Base-by-base conservation (phyloP, 495 filamentous ascomycete genomes). In the Aspergillus indologenus region DNA sequence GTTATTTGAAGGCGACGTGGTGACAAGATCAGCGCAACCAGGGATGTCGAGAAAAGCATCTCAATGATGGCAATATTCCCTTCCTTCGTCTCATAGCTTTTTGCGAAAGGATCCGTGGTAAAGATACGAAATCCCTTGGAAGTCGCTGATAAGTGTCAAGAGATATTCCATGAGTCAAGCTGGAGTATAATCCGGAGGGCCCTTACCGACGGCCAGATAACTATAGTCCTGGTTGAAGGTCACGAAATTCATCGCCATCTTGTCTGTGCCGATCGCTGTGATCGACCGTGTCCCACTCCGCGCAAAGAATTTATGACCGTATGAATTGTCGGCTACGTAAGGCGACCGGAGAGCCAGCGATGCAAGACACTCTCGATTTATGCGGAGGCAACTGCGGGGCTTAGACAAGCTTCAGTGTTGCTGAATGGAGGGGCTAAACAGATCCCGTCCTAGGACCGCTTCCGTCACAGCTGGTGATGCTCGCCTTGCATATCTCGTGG, bases 221-320 rank as follows among this genome's bases (percentile, higher is more conserved):
- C 90, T 95, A 81, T 96, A 90, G 81, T 98, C 94, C 77, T 98
- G 94, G 75, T 98, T 98, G 76, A 98, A 98, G 18, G 92, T 98
- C 67, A 98, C 90, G 71, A 93, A 98, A 71, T 98, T 98, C 82
- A 98, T 93, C 3, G 85, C 80, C 75, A 86, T 84, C 56, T 72
- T 82, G 53, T 18, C 43, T 53, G 34, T 14, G 64, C 22, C 58
- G 61, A 57, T 45, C 52, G 19, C 45, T 31, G 20, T 11, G 57
- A 64, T 45, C 53, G 49, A 61, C 48, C 19, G 43, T 23, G 21
- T 31, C 18, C 34, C 42, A 51, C 56, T 60, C 26, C 48, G 51
- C 45, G 45, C 49, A 43, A 40, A 22, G 29, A 56, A 6, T 54
- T 54, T 58, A 59, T 53, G 23, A 8, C 18, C 5, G 22, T 50